phyloP scores from a whole-genome alignment of 768 basidiomycete genomes.

The Exidia glandulosa region DNA sequence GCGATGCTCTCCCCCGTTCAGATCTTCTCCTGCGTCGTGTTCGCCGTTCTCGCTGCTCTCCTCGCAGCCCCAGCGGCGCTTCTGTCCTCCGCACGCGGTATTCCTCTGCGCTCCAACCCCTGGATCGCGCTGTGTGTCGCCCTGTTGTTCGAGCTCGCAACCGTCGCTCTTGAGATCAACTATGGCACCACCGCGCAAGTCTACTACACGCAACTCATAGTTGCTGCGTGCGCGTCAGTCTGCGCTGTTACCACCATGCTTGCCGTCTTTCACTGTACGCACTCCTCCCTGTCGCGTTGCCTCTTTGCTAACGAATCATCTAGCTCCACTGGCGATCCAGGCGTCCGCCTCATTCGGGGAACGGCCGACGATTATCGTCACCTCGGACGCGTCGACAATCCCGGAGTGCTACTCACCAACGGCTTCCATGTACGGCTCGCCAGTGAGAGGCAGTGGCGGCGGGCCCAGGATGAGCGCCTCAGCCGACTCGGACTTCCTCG shows the following conservation, averaged over 20 bases:
- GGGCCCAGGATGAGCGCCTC: no score
- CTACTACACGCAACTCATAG: neutral
- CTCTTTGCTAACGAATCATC: no score
- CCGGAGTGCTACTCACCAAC: no score
- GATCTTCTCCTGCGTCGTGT: neutral
- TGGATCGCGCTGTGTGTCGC: neutral
- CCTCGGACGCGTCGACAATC: no score
- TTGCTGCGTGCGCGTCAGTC: neutral
- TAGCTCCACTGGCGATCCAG: no score
- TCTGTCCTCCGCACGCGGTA: neutral
- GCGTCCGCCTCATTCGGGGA: no score
- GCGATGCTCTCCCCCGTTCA: no score
- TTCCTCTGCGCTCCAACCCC: neutral
- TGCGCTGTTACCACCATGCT: neutral
- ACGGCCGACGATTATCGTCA: no score
- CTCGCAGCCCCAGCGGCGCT: neutral
- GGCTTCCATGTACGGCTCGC: no score
- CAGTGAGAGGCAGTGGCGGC: no score
- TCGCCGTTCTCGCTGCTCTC: neutral
- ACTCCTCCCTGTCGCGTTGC: neutral
- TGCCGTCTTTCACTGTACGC: neutral
- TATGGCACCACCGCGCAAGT: neutral
- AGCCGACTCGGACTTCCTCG: neutral
- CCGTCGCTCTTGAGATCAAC: neutral
- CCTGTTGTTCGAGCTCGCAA: neutral